Base-by-base conservation (phyloP, 257 asterid genomes). In the Ilex aquifolium region DNA sequence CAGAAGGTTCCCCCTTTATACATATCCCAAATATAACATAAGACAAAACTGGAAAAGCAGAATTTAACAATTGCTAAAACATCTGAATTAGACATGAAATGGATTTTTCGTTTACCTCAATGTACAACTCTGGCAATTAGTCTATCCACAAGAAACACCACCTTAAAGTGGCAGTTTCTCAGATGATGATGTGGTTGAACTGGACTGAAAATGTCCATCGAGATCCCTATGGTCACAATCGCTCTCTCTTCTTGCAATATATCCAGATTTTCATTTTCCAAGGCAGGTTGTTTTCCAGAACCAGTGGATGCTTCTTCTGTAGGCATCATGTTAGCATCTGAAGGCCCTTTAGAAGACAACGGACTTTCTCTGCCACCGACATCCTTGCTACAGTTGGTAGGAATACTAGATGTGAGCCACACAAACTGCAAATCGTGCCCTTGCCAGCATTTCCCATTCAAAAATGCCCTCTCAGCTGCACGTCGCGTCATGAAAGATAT, bases 391-490 rank as follows among this genome's bases (percentile, higher is more conserved):
- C 65, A 52, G 57, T 58, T 77, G 42, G 5, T 36, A 36, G 8
- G 42, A 36, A 0, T 36, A 74, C 55, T 49, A 59, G 81, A 44
- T 4, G 71, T 50, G 46, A 77, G 56, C 99, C 99, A 92, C 75
- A n/a, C 48, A 76, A 89, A 90, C 64, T 71, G 85, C 81, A 92
- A 71, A 70, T 71, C 74, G 61, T 87, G 88, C 54, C 95, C 95
- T 75, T 85, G 80, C 97, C 97, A 92, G 69, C 74, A 64, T 87
- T 87, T 92, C 53, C 91, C 99, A 64, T 81, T 78, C 75, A 55
- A 63, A 79, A 89, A 92, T 62, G 97, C 99, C 77, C 46, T 85
- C 83, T 92, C 99, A 57, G 99, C 99, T 64, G 84, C 75, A 8
- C 71, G 84, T 6, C 97, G 88, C 67, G 86, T 76, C 56, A 79